Evolutionary conservation across 2,329 filamentous ascomycete species (phyloP), one percentile per base, ranked within the genome.

Genomic region (Coniochaeta sp.): DNA sequence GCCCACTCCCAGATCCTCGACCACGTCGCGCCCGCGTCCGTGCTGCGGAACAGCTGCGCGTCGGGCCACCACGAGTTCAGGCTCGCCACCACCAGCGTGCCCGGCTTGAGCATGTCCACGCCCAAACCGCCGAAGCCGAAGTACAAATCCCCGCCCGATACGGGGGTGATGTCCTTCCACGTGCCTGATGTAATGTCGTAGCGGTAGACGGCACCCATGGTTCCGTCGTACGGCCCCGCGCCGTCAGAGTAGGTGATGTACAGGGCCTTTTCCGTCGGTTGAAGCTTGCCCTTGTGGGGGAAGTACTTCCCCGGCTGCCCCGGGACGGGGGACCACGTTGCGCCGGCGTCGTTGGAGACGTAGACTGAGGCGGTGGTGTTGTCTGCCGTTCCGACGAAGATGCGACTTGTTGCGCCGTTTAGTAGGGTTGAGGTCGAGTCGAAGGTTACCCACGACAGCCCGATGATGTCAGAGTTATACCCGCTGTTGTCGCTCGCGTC

Each of bases 11-110:
- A 82, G 22, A 81, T 69, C 0, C 61, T 66, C 1, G 74, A 74
- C 78, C 78, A 82, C 0, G 74, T 78, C 13, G 71, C 66, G 18
- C 74, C 80, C 0, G 77, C 79, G 61, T 83, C 72, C 0, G 66
- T 77, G 3, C 77, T 80, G 22, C 79, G 67, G 65, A 75, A 83
- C 31, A 82, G 66, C 51, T 79, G 73, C 1, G 73, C 78, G 54
- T 83, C 79, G 0, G 79, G 79, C 65, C 72, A 82, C 79, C 79
- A 83, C 14, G 72, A 76, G 63, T 83, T 83, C 35, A 82, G 61
- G 1, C 72, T 73, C 0, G 79, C 77, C 0, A 81, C 78, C 45
- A 83, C 73, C 14, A 83, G 60, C 0, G 79, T 82, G 0, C 79
- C 79, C 0, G 79, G 72, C 22, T 73, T 75, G 56, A 76, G 69